Base-by-base conservation (phyloP, 352 stramenopile genomes). In the Phytopythium montanum region DNA sequence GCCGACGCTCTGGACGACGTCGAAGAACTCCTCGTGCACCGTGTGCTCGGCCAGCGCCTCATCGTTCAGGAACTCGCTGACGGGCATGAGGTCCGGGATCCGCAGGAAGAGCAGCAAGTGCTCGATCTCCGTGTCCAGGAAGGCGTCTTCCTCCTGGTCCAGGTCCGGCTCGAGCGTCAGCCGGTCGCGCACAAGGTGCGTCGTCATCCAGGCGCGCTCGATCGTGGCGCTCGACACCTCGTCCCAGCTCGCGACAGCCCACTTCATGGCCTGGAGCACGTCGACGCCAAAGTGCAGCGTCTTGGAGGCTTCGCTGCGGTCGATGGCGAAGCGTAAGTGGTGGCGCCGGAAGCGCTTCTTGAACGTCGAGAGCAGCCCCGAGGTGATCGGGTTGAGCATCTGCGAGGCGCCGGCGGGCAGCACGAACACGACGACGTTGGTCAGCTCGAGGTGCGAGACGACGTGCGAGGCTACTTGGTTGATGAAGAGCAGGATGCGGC, bases 21-120 rank as follows among this genome's bases (percentile, higher is more conserved):
- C 85, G 23, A 94, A 92, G 55, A 90, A 90, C 56, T 94, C 85
- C 66, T 92, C 85, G 52, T 94, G 81, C 56, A 92, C 70, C 9
- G 75, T 75, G 48, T 89, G 83, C 29, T 90, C 76, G 29, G 78
- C 84, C 54, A 82, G 75, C 6, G 57, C 70, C 28, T 94, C 81
- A 57, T 92, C 85, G 53, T 92, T 83, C 21, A 92, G 69, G 53
- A 86, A 89, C 42, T 90, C 81, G 28, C 69, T 74, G 42, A 94
- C 65, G 1, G 79, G 76, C 61, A 91, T 76, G 5, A 75, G 59
- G 51, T 90, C 75, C 2, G 75, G 53, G 2, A 94, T 63, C 6
- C 76, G 75, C 44, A 94, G 36, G 28, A 87, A 81, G 3, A 91
- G 65, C 60, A 94, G 70, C 50, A 89, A 56, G 38, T 92, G 79